These are phyloP conservation scores for Kwoniella shivajii DNA, from an alignment of 1,284 basidiomycete species.

Conservation along the genomic window DNA sequence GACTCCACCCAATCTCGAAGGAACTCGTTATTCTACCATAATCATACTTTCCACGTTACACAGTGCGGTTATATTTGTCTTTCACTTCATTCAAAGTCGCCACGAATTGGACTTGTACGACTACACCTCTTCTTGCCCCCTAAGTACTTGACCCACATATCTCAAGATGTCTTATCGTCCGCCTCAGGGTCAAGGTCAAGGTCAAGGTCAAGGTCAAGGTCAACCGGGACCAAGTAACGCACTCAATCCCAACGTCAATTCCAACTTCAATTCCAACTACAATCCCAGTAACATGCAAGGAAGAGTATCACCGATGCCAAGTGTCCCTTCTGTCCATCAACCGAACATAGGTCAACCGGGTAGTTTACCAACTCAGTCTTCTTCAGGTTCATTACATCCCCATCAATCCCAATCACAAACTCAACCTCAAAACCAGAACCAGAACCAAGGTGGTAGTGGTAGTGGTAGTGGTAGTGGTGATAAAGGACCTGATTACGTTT, in stretches of 20 bases:
- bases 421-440: slow-evolving; percentile 8
- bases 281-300: slow-evolving; percentile 6
- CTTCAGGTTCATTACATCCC: slow-evolving; percentile 1
- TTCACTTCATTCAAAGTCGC: too few relatives aligned
- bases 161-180: slow-evolving; percentile 31
- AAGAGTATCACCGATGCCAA: slow-evolving; percentile 42
- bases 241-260: slow-evolving; percentile 16
- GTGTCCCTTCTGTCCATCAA: slow-evolving; percentile 34
- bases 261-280: slow-evolving; percentile 6
- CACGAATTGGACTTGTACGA: too few relatives aligned
- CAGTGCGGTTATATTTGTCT: too few relatives aligned
- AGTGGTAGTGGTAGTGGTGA: slow-evolving; percentile 36
- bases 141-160: too few relatives aligned
- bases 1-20: too few relatives aligned
- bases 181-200: slow-evolving; percentile 11
- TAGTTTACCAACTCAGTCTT: background rate
- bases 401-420: background rate
- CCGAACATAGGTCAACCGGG: slow-evolving; percentile 44
- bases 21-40: too few relatives aligned
- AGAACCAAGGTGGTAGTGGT: background rate
- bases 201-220: slow-evolving; percentile 16
- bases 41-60: too few relatives aligned
- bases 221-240: slow-evolving; percentile 2
- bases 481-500: slow-evolving; percentile 76
- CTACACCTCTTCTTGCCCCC: too few relatives aligned